Evolutionary conservation across 129 eudicot genomes (phyloP), one percentile per base, ranked within the genome.

Genomic region (Apium graveolens): DNA sequence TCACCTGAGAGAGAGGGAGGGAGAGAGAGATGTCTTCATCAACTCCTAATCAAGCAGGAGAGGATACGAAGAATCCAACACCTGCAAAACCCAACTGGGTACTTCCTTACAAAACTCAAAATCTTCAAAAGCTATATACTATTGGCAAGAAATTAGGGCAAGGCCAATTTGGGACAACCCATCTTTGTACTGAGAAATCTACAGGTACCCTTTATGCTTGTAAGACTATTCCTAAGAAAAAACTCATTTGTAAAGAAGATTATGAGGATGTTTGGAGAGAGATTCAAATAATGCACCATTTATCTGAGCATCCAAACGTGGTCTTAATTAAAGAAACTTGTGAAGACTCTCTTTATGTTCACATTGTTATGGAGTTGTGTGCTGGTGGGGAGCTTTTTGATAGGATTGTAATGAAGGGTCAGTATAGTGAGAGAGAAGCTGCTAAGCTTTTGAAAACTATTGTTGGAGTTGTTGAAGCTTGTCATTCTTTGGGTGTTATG

Each of bases 371-470:
- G 98, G 98, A 93, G 83, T 78, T 94, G 20, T 94, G 98, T 83
- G 98, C 95, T 32, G 98, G 98, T 42, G 98, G 98, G 29, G 98
- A 94, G 91, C 90, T 94, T 55, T 94, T 94, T 81, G 98, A 94
- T 86, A 71, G 98, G 88, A 94, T 94, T 75, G 93, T 94, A 5
- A 78, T 73, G 45, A 94, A 91, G 86, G 97, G 98, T 37, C 97
- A 91, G 27, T 94, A 91, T 34, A 91, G 96, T 84, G 98, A 94
- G 83, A 83, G 87, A n/a, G 98, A 88, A 39, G 98, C 98, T 66
- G 97, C 98, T 8, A 85, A 85, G 62, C 68, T 94, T 49, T 86
- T 94, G 74, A 91, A 85, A 82, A 89, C 96, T 10, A 94, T 94
- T 84, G 96, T 91, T 76, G 88, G 92, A 57, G 96, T 93, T 37